Percentiles rank a stretch among this genome's conserved stretches.
These are phyloP conservation scores for Fusarium armeniacum DNA, from an alignment of 2,329 filamentous ascomycete genomes.

Conservation along the genomic window DNA sequence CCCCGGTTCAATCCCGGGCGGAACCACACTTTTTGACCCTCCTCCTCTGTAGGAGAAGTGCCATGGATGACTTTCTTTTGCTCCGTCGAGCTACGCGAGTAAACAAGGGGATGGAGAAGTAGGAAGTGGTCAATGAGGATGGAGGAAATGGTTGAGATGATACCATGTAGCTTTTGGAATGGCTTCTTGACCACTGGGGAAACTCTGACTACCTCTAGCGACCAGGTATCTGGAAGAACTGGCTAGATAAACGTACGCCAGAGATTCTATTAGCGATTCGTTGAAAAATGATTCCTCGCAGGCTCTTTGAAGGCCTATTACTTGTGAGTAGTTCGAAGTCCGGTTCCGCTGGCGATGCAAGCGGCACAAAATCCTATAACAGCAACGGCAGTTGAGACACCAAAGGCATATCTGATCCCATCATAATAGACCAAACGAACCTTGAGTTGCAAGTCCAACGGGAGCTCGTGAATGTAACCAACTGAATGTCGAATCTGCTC, in stretches of 20 bases:
- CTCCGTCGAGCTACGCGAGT: not conserved
- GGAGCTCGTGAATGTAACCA: slow-evolving; percentile 66
- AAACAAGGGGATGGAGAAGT: not conserved
- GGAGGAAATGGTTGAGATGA: not conserved
- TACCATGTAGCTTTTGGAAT: not conserved
- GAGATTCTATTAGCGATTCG: not conserved
- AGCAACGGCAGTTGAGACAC: slow-evolving; percentile 66
- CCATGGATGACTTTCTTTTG: not conserved
- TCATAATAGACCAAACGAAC: slow-evolving; percentile 72
- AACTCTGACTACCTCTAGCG: not conserved
- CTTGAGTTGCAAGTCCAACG: slow-evolving; percentile 68
- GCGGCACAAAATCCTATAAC: slow-evolving; percentile 58
- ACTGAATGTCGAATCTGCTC: slow-evolving; percentile 74
- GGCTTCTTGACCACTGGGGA: not conserved
- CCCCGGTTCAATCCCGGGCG: slow-evolving; percentile 25
- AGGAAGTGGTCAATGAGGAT: not conserved
- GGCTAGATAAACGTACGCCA: not conserved
- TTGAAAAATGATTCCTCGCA: not conserved
- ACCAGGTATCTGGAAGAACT: not conserved
- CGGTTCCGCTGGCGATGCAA: slow-evolving; percentile 50
- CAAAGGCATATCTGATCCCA: slow-evolving; percentile 69
- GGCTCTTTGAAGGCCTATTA: slow-evolving; percentile 2
- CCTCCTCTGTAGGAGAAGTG: not conserved
- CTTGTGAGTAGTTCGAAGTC: slow-evolving; percentile 50
- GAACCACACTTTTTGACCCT: slow-evolving; percentile 8